phyloP scores from a whole-genome alignment of 2,329 filamentous ascomycete genomes.

The Pyricularia pennisetigena region DNA sequence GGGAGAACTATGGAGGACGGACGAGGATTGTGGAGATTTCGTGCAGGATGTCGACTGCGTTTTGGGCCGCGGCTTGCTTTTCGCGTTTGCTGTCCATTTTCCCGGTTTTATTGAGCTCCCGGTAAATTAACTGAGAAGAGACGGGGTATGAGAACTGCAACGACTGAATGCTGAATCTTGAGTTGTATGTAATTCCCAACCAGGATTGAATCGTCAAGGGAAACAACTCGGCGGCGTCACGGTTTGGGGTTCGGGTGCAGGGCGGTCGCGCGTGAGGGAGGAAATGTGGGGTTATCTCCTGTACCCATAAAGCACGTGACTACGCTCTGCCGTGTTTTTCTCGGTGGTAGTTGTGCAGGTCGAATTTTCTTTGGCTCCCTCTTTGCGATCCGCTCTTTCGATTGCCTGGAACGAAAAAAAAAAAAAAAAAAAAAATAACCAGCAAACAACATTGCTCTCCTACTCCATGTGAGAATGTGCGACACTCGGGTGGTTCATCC shows the following conservation, averaged over 20 bases:
- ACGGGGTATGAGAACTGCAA: neutral
- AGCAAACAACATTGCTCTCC: neutral
- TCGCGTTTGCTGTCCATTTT: slow-evolving; percentile 38
- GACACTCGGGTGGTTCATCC: neutral
- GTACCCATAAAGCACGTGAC: neutral
- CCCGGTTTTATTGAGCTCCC: neutral
- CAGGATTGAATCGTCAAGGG: neutral
- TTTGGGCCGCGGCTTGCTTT: slow-evolving; percentile 68
- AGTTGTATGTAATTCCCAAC: neutral
- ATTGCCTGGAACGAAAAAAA: too few relatives aligned
- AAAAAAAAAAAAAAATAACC: too few relatives aligned
- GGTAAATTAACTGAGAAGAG: neutral
- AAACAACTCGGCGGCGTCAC: neutral
- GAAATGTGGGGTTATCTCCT: neutral
- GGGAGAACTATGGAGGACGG: slow-evolving; percentile 20
- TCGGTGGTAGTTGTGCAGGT: too few relatives aligned
- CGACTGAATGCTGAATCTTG: neutral
- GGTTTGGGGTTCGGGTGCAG: neutral
- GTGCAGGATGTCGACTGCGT: slow-evolving; percentile 73
- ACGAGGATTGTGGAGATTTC: slow-evolving; percentile 88
- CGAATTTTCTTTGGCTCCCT: neutral
- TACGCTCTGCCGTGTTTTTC: neutral
- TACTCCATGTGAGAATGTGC: neutral
- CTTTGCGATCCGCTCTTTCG: neutral
- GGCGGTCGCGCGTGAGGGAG: neutral